Percentiles rank a stretch among this genome's conserved stretches.
Evolutionary conservation across 192 early-diverging fungal species (phyloP).

Genomic region (Chytriomyces sp.): DNA sequence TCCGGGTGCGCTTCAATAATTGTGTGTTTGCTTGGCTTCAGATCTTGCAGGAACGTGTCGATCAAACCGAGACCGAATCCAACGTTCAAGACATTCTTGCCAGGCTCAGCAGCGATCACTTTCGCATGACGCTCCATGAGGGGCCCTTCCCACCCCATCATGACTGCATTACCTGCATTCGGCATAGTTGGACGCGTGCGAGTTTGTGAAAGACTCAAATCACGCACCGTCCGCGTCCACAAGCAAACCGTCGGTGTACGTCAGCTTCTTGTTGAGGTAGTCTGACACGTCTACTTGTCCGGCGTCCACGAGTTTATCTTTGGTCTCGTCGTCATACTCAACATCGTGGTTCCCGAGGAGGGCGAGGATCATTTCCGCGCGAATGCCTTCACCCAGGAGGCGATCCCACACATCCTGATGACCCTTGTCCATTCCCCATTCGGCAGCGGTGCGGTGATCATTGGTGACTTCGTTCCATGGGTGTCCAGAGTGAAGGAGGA

Average conservation of each 20-base stretch:
- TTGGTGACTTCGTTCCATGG: slow-evolving; percentile 86
- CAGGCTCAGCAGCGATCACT: slow-evolving; percentile 58
- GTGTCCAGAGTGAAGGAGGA: slow-evolving; percentile 50
- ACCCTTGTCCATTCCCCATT: slow-evolving; percentile 73
- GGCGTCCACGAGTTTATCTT: slow-evolving; percentile 36
- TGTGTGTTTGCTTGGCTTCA: slow-evolving; percentile 69
- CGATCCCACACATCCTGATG: slow-evolving; percentile 71
- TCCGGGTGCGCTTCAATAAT: slow-evolving; percentile 99
- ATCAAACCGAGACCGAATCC: slow-evolving; percentile 92
- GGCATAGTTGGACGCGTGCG: too few species aligned
- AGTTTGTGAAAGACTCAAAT: too few species aligned
- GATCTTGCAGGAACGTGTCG: slow-evolving; percentile 77
- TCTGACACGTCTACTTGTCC: slow-evolving; percentile 40
- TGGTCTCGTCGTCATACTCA: slow-evolving; percentile 37
- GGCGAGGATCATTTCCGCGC: slow-evolving; percentile 66
- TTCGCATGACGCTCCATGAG: slow-evolving; percentile 88
- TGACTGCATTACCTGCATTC: slow-evolving; percentile 87
- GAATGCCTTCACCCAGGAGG: slow-evolving; percentile 82
- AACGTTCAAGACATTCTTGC: slow-evolving; percentile 67
- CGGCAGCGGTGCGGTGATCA: slow-evolving; percentile 76
- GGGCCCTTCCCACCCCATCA: slow-evolving; percentile 98
- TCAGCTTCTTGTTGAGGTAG: slow-evolving; percentile 76
- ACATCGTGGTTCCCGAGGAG: slow-evolving; percentile 2
- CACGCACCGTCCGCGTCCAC: slow-evolving; percentile 83
- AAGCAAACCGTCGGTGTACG: slow-evolving; percentile 78